Percentiles rank a stretch among this genome's conserved stretches.
These are phyloP conservation scores for Prunus persica DNA, from an alignment of 306 rosid genomes.

Conservation along the genomic window DNA sequence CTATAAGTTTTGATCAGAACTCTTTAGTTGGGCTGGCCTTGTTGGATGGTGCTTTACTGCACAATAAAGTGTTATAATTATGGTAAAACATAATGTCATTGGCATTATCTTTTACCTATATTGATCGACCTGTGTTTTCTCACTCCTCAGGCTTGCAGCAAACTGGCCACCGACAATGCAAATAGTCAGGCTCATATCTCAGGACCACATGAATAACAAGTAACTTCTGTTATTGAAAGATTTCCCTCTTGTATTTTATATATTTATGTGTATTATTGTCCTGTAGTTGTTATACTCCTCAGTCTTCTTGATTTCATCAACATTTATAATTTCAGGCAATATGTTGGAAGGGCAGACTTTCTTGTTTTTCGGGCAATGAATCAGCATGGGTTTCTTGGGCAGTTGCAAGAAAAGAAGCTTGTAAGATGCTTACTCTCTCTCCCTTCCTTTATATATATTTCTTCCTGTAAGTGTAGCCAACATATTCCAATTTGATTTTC, in stretches of 20 bases:
- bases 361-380: slow-evolving; percentile 93
- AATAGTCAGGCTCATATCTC: slow-evolving; percentile 92
- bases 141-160: slow-evolving; percentile 85
- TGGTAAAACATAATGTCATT: not conserved
- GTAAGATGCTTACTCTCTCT: slow-evolving; percentile 40
- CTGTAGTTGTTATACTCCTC: slow-evolving; percentile 7
- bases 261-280: slow-evolving; percentile 13
- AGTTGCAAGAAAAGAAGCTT: slow-evolving; percentile 94
- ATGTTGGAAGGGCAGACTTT: slow-evolving; percentile 94
- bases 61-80: not conserved
- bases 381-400: slow-evolving; percentile 90
- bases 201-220: slow-evolving; percentile 98
- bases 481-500: too few relatives aligned
- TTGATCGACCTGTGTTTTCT: slow-evolving; percentile 23
- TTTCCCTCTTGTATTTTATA: slow-evolving; percentile 9
- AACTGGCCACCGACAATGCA: slow-evolving; percentile 94
- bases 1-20: not conserved
- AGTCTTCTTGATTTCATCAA: slow-evolving; percentile 19
- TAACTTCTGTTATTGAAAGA: slow-evolving; percentile 29
- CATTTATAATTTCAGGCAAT: slow-evolving; percentile 63
- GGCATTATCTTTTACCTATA: not conserved
- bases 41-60: not conserved
- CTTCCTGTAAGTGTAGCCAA: too few relatives aligned
- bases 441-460: too few relatives aligned
- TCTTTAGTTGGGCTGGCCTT: not conserved